Conservation (phyloP, 179 eudicot genomes). For the Heliamphora ciliata region DNA sequence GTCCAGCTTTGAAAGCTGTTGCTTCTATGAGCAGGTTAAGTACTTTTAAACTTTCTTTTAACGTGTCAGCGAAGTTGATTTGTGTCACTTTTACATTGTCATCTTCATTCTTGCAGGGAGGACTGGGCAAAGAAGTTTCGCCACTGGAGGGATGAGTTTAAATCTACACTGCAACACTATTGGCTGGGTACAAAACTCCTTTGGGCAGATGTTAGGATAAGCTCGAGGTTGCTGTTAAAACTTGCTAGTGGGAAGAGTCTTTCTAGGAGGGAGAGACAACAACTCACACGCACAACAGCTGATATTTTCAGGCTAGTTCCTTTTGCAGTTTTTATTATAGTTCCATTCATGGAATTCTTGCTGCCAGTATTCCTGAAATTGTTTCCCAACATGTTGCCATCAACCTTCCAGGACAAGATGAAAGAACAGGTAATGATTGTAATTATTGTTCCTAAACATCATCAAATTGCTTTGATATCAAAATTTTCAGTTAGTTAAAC, state of each 20-base stretch:
- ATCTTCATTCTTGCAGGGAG: slow-evolving; percentile 37
- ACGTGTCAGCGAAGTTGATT: background rate
- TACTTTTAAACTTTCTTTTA: background rate
- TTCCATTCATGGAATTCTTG: slow-evolving; percentile 93
- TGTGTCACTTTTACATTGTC: background rate
- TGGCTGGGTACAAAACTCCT: slow-evolving; percentile 81
- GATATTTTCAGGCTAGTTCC: slow-evolving; percentile 94
- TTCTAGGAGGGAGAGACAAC: slow-evolving; percentile 95
- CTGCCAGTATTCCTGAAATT: slow-evolving; percentile 76
- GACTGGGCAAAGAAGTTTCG: slow-evolving; percentile 73
- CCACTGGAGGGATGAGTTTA: slow-evolving; percentile 81
- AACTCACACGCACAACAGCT: slow-evolving; percentile 86
- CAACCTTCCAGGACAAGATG: slow-evolving; percentile 93
- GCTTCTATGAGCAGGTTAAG: slow-evolving; percentile 83
- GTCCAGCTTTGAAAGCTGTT: slow-evolving; percentile 68
- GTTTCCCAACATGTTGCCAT: slow-evolving; percentile 92
- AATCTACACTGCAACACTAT: slow-evolving; percentile 64
- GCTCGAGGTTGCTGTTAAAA: slow-evolving; percentile 66
- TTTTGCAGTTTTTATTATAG: slow-evolving; percentile 76
- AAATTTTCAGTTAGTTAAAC: too few relatives aligned
- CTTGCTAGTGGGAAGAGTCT: slow-evolving; percentile 81
- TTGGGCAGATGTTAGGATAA: slow-evolving; percentile 71
- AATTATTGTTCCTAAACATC: background rate
- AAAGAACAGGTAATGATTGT: slow-evolving; percentile 76
- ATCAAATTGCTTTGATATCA: background rate